Evolutionary conservation across 2,329 filamentous ascomycete species (phyloP), one percentile per base, ranked within the genome.

Genomic region (Epichloe sp.): DNA sequence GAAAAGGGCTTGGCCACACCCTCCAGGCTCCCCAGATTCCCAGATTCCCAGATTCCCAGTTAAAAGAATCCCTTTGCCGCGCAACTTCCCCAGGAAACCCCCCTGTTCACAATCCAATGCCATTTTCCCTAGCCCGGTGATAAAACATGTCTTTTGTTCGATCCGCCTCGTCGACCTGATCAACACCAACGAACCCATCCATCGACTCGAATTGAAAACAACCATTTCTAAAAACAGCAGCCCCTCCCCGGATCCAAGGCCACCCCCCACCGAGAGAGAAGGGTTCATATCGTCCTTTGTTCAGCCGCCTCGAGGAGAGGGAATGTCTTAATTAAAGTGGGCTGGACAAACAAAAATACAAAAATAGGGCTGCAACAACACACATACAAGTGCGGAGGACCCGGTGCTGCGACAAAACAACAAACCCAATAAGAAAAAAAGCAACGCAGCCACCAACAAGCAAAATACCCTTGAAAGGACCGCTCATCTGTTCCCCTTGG

Each of bases 41-140:
- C 42, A 50, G 48, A 50, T 45, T 3, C 19, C 23, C 6, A 26
- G 23, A 26, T 26, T 8, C 23, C 21, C 42, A 50, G 48, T 41
- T 45, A 41, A 50, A 50, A 45, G 36, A 45, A 41, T 23, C 19
- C 41, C 42, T 41, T 41, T 50, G 35, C 48, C 48, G 48, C 43
- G 35, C 48, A 23, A 21, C 31, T 7, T 36, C 21, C 21, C 42
- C n/a, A 5, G 11, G 14, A 23, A 12, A 5, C 14, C 7, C 5
- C 11, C 42, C 21, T 10, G 19, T 2, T 23, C 21, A 19, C 34
- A 15, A 35, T 21, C 38, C 19, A 12, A 17, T 8, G n/a, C n/a
- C 23, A 44, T 44, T 34, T 26, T 15, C 42, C 4, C 5, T 46
- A 23, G 15, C n/a, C 17, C 3, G 21, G 44, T 10, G n/a, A 35